Evolutionary conservation across 306 rosid species (phyloP), one percentile per base, ranked within the genome.

Genomic region (Casuarina glauca): DNA sequence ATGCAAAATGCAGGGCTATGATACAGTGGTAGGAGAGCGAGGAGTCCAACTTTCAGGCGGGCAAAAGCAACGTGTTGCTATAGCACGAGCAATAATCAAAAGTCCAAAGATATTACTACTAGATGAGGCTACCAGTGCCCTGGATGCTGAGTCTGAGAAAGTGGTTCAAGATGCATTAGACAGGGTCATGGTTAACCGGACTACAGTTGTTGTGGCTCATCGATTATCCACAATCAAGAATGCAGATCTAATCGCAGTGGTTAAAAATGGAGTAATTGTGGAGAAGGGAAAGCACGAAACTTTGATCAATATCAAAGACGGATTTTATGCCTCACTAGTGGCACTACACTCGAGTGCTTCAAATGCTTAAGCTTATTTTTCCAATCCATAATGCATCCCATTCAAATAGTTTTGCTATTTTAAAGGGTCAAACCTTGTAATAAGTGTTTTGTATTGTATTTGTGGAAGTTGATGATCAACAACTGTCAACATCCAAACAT

Each of bases 61-160:
- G 46, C 94, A 90, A 67, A 90, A 88, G 74, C 94, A 90, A 42
- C 75, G 94, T 0, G 94, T 90, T 66, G 94, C 94, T 52, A 90
- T 88, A 50, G 92, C 94, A 7, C 41, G 94, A 69, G 90, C 94
- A 7, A 90, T 86, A 48, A 79, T 86, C 48, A 90, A 88, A 84
- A 84, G 81, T 70, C 96, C 93, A 48, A 88, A 84, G 49, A 85
- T 90, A 62, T 77, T 90, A n/a, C 83, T 87, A 3, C 82, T 90
- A 45, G 93, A 90, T 78, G 95, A 90, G 80, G 95, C 95, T 44
- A 90, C 96, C 1, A 90, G 96, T 82, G 93, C 96, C 55, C 87
- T 91, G 43, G 96, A 91, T 83, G 93, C 96, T 0, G 93, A 91
- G 79, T 91, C 93, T 9, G 96, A 91, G 58, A 80, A 84, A 76